phyloP scores from a whole-genome alignment of 495 filamentous ascomycete species.

The Oidiodendron maius region DNA sequence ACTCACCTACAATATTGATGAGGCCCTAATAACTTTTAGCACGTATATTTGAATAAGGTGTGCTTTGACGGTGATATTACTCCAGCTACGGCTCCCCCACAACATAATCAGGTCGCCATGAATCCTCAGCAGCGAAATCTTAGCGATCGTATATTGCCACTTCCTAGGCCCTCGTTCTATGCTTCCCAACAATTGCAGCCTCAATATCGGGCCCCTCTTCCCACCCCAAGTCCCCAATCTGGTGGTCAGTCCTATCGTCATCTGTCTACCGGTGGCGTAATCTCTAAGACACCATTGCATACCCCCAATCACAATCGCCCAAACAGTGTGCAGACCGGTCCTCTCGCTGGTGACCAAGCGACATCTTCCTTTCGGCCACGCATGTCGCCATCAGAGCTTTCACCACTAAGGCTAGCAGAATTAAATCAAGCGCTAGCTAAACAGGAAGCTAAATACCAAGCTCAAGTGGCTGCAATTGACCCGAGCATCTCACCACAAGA shows the following conservation, averaged over 20 bases:
- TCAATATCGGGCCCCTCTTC: neutral
- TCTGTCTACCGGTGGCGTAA: too few relatives aligned
- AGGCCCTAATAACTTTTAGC: too few relatives aligned
- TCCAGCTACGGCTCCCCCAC: constrained; percentile 1
- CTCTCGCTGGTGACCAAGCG: too few relatives aligned
- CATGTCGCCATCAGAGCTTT: constrained; percentile 12
- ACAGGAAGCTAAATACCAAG: constrained; percentile 5
- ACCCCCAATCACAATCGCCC: too few relatives aligned
- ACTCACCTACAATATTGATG: too few relatives aligned
- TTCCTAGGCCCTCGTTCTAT: neutral
- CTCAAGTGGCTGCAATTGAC: neutral
- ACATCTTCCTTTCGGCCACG: neutral
- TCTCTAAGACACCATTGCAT: too few relatives aligned
- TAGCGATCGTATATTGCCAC: neutral
- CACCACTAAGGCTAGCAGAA: constrained; percentile 10
- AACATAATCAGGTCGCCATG: neutral
- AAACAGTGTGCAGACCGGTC: too few relatives aligned
- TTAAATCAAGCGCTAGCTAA: constrained; percentile 12
- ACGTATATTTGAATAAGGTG: neutral
- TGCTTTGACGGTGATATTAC: neutral
- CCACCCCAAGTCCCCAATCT: too few relatives aligned
- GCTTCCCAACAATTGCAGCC: neutral
- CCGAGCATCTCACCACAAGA: neutral
- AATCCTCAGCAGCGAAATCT: neutral
- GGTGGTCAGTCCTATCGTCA: too few relatives aligned